Conservation (phyloP, 169 alveolate genomes). For the Cryptosporidium xiaoi region DNA sequence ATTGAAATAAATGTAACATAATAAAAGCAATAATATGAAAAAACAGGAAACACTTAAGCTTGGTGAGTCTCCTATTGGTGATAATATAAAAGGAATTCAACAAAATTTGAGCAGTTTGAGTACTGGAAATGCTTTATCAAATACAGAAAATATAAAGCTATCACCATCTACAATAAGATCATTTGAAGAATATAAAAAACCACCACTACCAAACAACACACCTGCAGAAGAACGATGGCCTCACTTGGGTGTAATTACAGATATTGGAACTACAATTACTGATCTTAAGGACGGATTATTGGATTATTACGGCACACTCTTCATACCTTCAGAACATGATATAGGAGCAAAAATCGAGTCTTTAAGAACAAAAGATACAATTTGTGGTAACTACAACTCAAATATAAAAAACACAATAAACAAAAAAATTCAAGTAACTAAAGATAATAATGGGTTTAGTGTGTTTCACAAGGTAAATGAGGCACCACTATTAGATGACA, state of each 20-base stretch:
- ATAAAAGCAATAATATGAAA: conserved; percentile 13
- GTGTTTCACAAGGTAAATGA: conserved; percentile 31
- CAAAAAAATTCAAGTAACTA: conserved; percentile 22
- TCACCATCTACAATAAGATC: conserved; percentile 33
- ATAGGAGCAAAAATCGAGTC: conserved; percentile 61
- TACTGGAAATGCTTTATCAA: conserved; percentile 28
- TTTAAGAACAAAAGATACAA: conserved; percentile 54
- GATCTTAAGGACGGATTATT: conserved; percentile 42
- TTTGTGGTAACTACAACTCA: conserved; percentile 35
- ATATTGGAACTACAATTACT: conserved; percentile 58
- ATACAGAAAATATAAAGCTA: conserved; percentile 16
- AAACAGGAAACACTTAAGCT: not conserved
- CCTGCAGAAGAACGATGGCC: conserved; percentile 72
- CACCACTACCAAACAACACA: conserved; percentile 54
- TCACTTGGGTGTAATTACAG: conserved; percentile 43
- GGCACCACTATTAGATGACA: conserved; percentile 66
- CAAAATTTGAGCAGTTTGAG: conserved; percentile 5
- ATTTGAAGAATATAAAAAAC: conserved; percentile 30
- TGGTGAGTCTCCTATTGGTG: conserved; percentile 50
- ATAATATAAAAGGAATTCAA: conserved; percentile 39
- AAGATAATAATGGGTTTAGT: conserved; percentile 41
- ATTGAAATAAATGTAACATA: not conserved
- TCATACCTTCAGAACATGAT: conserved; percentile 58
- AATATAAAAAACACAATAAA: not conserved
- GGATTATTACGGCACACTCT: conserved; percentile 56